phyloP scores from a whole-genome alignment of 495 filamentous ascomycete species.

The Penicillium flavigenum region DNA sequence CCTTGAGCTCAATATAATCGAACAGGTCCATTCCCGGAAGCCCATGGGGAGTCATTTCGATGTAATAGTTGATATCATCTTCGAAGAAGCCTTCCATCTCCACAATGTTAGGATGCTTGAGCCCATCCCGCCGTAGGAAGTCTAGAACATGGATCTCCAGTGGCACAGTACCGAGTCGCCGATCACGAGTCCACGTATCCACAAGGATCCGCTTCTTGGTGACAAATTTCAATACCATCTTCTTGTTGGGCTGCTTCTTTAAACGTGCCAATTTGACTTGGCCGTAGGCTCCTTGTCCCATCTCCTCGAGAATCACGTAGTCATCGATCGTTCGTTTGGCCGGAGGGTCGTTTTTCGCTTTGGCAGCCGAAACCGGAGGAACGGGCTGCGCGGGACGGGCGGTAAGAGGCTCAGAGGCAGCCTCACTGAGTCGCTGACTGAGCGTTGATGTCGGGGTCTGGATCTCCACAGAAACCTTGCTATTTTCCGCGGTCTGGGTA shows the following conservation, averaged over 20 bases:
- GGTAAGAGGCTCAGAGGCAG: conserved; percentile 54
- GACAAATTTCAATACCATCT: conserved; percentile 95
- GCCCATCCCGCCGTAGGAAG: conserved; percentile 82
- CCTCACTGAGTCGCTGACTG: conserved; percentile 73
- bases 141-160: conserved; percentile 97
- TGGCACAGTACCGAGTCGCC: conserved; percentile 91
- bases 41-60: conserved; percentile 96
- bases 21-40: conserved; percentile 98
- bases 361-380: conserved; percentile 35
- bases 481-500: conserved; percentile 9
- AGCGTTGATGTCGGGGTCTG: conserved; percentile 63
- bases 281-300: conserved; percentile 97
- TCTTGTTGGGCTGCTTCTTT: conserved; percentile 70
- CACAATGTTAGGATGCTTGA: conserved; percentile 92
- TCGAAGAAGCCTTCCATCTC: conserved; percentile 99
- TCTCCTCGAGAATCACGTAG: conserved; percentile 92
- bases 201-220: conserved; percentile 96
- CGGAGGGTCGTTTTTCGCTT: conserved; percentile 33
- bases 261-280: conserved; percentile 96
- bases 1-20: conserved; percentile 95
- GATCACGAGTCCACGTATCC: conserved; percentile 97
- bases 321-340: conserved; percentile 82
- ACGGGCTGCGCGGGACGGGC: conserved; percentile 48
- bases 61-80: conserved; percentile 97
- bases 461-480: conserved; percentile 30